Percentiles rank a stretch among this genome's conserved stretches.
Conservation (phyloP, 176 grass and related monocot genomes). For the Zoysia pacifica region DNA sequence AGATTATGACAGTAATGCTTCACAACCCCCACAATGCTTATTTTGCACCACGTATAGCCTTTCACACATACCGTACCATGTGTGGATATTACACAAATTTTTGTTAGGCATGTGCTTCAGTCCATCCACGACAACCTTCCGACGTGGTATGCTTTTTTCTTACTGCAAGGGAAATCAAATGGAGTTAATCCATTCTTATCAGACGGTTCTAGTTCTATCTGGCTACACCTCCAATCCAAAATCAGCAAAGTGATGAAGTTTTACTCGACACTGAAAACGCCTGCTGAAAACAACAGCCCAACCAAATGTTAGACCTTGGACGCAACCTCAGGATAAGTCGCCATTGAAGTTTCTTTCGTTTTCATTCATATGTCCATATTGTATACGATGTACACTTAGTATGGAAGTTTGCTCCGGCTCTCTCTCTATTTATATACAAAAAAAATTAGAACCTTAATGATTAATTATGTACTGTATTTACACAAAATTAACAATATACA, state of each 20-base stretch:
- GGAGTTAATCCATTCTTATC: neutral
- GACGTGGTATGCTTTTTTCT: neutral
- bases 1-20: no score
- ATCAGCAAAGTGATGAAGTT: conserved; percentile 16
- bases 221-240: neutral
- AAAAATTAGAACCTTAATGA: neutral
- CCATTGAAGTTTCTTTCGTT: neutral
- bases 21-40: no score
- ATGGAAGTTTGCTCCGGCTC: neutral
- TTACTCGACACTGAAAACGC: conserved; percentile 29
- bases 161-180: neutral
- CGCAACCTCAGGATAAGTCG: neutral
- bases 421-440: neutral
- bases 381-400: neutral
- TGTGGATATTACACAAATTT: neutral
- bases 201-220: neutral
- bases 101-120: neutral
- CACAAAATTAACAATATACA: no score
- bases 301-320: conserved; percentile 26
- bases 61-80: no score
- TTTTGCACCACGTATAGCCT: no score
- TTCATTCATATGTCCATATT: neutral
- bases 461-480: no score
- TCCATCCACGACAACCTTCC: neutral
- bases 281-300: conserved; percentile 37